Conservation (phyloP, 2,329 filamentous ascomycete genomes). For the Botryotinia narcissicola region DNA sequence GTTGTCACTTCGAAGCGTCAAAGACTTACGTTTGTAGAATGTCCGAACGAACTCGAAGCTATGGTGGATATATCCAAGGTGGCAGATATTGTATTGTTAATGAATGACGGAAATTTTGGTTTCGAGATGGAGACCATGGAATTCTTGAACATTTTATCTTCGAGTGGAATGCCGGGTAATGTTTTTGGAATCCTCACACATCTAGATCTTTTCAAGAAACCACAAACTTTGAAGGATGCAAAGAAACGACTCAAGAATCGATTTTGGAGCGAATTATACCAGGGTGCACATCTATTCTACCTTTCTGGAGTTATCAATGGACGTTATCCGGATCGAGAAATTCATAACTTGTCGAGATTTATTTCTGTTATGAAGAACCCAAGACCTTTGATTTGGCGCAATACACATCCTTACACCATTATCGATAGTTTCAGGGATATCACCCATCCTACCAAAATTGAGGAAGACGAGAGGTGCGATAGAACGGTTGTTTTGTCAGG, state of each 20-base stretch:
- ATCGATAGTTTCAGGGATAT: slow-evolving; percentile 95
- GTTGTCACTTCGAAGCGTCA: slow-evolving; percentile 96
- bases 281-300: slow-evolving; percentile 96
- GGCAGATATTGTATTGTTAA: slow-evolving; percentile 91
- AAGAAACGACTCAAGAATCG: slow-evolving; percentile 96
- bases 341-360: slow-evolving; percentile 93
- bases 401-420: slow-evolving; percentile 90
- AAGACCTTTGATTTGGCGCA: slow-evolving; percentile 91
- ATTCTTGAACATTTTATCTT: slow-evolving; percentile 89
- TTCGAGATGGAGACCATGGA: slow-evolving; percentile 99
- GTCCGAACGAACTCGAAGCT: slow-evolving; percentile 90
- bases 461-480: slow-evolving; percentile 85
- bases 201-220: slow-evolving; percentile 91
- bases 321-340: slow-evolving; percentile 91
- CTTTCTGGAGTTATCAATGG: slow-evolving; percentile 95
- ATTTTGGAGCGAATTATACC: slow-evolving; percentile 95
- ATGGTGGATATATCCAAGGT: slow-evolving; percentile 98
- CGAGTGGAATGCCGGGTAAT: slow-evolving; percentile 96
- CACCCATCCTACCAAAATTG: slow-evolving; percentile 87
- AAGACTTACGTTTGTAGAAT: slow-evolving; percentile 92
- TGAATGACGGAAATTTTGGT: slow-evolving; percentile 98
- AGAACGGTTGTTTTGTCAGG: slow-evolving; percentile 88
- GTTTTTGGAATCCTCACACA: slow-evolving; percentile 97
- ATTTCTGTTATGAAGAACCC: slow-evolving; percentile 99
- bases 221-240: slow-evolving; percentile 83